These are phyloP conservation scores for Trichoderma brevicompactum DNA, from an alignment of 2,329 filamentous ascomycete genomes.

Conservation along the genomic window DNA sequence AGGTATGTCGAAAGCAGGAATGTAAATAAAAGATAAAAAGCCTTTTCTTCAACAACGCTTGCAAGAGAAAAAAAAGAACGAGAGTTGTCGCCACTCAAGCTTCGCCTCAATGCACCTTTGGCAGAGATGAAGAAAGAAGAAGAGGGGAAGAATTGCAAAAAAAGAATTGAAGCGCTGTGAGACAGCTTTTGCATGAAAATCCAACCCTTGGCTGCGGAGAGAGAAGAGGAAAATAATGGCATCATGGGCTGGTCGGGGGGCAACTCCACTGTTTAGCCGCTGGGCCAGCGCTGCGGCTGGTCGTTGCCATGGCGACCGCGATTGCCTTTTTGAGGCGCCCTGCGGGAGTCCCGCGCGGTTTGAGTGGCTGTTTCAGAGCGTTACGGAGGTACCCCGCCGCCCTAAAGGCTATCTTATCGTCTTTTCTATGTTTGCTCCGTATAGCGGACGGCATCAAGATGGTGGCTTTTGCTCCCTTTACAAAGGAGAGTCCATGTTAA, in stretches of 20 bases:
- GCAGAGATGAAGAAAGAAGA: slow-evolving; percentile 5
- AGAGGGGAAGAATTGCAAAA: not conserved
- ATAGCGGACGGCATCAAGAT: not conserved
- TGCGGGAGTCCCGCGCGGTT: slow-evolving; percentile 6
- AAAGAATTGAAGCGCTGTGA: slow-evolving; percentile 17
- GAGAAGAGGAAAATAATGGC: not conserved
- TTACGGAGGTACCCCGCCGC: not conserved
- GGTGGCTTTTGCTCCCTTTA: no score
- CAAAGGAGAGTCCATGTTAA: not conserved
- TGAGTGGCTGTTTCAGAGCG: slow-evolving; percentile 23
- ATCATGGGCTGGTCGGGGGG: not conserved
- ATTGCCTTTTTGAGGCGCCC: slow-evolving; percentile 17
- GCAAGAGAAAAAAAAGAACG: not conserved
- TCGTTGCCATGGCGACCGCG: slow-evolving; percentile 19
- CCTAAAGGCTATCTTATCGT: not conserved
- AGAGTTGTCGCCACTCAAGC: not conserved
- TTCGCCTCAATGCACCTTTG: not conserved
- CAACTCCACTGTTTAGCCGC: slow-evolving; percentile 16
- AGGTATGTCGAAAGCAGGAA: not conserved
- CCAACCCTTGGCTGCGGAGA: not conserved
- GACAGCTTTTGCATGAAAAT: slow-evolving; percentile 26
- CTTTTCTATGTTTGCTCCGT: not conserved
- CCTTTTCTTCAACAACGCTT: not conserved
- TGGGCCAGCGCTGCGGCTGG: not conserved
- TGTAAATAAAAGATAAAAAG: slow-evolving; percentile 1